Evolutionary conservation across 2,329 filamentous ascomycete species (phyloP), one percentile per base, ranked within the genome.

Genomic region (Pseudogymnoascus sp.): DNA sequence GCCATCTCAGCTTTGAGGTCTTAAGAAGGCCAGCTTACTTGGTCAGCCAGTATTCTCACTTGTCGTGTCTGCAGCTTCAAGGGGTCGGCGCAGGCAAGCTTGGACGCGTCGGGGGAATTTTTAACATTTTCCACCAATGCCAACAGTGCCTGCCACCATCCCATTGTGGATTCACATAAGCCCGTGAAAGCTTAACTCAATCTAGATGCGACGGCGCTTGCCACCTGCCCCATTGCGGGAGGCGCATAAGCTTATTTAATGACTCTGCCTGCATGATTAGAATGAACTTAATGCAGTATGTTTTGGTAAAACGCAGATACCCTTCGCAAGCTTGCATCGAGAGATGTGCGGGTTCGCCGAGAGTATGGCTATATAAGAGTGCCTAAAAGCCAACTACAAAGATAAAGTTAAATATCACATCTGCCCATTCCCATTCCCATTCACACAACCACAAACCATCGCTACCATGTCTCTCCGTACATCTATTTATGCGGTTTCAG

Each of bases 211-310:
- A 53, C 8, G 46, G 46, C 14, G 24, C 46, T 16, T 16, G 14
- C 46, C 46, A 53, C 46, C 46, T 53, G 26, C 46, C 46, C 24
- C 46, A 53, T 53, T 53, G 24, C 46, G 24, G 46, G 26, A 11
- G 26, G 24, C 46, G 46, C 46, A 53, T 53, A 53, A 53, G 46
- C 46, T 53, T 53, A 53, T 53, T 53, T 31, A 53, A 53, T 53
- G 24, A 31, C 46, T 28, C 8, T 31, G 46, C 46, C 14, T 53
- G 24, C 46, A 53, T 53, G 46, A 53, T 53, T 31, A 53, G 24
- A 53, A 53, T 53, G 46, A 31, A 53, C 46, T 31, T 28, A 16
- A 22, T 53, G 26, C 46, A 16, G 26, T 16, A 31, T 31, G 24
- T n/a, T 53, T 53, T 31, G 46, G 46, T 53, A 53, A 26, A 12